phyloP scores from a whole-genome alignment of 768 basidiomycete species.

The Leccinum subgranulosum region DNA sequence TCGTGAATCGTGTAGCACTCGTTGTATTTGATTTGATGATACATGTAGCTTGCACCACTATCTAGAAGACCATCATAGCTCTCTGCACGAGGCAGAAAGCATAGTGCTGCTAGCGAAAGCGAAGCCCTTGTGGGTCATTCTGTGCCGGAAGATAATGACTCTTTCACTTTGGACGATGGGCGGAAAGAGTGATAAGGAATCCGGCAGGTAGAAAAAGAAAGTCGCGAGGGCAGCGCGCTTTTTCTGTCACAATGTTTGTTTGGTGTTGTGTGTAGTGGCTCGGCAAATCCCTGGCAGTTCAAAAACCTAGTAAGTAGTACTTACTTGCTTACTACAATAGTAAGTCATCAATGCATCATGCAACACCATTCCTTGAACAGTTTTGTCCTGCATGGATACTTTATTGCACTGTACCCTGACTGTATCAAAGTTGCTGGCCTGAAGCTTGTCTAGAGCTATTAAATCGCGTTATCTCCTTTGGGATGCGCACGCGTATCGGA shows the following conservation, averaged over 20 bases:
- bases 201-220: constrained; percentile 15
- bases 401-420: not conserved
- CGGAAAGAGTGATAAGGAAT: constrained; percentile 32
- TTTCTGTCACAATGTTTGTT: constrained; percentile 16
- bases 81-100: constrained; percentile 33
- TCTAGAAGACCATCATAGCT: constrained; percentile 73
- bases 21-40: not conserved
- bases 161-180: constrained; percentile 10
- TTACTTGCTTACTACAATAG: not conserved
- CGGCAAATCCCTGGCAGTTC: constrained; percentile 11
- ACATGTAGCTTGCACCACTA: constrained; percentile 66
- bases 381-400: not conserved
- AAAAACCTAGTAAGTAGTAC: not conserved
- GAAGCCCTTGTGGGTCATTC: constrained; percentile 47
- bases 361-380: not conserved
- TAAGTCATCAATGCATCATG: not conserved
- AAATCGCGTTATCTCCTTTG: constrained; percentile 3
- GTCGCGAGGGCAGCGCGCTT: not conserved
- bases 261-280: constrained; percentile 12
- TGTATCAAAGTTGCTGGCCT: not conserved
- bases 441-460: not conserved
- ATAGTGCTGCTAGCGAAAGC: constrained; percentile 76
- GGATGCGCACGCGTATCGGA: not conserved
- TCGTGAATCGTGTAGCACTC: not conserved
- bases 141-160: constrained; percentile 41